Conservation (phyloP, 2,329 filamentous ascomycete species). For the Penicillium sp. region DNA sequence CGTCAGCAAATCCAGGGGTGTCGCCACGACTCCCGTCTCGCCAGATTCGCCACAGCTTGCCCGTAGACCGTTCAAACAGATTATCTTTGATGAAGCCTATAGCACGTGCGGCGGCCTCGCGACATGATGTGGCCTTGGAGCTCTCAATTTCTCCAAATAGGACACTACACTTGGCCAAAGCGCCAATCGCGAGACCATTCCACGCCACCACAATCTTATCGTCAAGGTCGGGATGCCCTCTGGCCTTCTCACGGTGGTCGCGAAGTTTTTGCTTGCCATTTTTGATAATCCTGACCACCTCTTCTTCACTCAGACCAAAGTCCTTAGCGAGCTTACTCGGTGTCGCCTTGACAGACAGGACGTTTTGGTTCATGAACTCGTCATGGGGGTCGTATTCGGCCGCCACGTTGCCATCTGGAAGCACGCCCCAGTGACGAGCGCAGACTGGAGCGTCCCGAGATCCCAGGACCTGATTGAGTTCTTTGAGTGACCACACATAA, state of each 20-base stretch:
- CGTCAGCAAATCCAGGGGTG: conserved; percentile 76
- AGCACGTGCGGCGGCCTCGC: conserved; percentile 60
- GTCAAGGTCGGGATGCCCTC: conserved; percentile 71
- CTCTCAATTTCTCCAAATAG: conserved; percentile 58
- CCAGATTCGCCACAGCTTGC: conserved; percentile 68
- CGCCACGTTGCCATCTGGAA: conserved; percentile 77
- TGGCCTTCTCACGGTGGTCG: conserved; percentile 65
- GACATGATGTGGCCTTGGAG: conserved; percentile 55
- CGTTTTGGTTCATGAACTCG: conserved; percentile 91
- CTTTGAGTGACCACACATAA: conserved; percentile 87
- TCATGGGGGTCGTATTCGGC: conserved; percentile 81
- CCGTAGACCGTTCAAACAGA: conserved; percentile 61
- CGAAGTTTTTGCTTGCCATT: conserved; percentile 63
- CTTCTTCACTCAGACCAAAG: conserved; percentile 64
- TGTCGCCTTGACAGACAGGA: conserved; percentile 65
- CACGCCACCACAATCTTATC: conserved; percentile 82
- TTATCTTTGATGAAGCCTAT: conserved; percentile 65
- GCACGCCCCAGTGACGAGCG: conserved; percentile 78
- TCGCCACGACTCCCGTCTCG: conserved; percentile 58
- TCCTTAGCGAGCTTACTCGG: conserved; percentile 65
- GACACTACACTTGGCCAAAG: conserved; percentile 68
- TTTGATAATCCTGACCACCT: conserved; percentile 62
- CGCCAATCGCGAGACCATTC: conserved; percentile 83
- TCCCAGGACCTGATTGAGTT: conserved; percentile 72
- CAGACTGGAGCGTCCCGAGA: conserved; percentile 65